Percentiles rank a stretch among this genome's conserved stretches.
phyloP scores from a whole-genome alignment of 345 rosid genomes.

The Balakata baccata region DNA sequence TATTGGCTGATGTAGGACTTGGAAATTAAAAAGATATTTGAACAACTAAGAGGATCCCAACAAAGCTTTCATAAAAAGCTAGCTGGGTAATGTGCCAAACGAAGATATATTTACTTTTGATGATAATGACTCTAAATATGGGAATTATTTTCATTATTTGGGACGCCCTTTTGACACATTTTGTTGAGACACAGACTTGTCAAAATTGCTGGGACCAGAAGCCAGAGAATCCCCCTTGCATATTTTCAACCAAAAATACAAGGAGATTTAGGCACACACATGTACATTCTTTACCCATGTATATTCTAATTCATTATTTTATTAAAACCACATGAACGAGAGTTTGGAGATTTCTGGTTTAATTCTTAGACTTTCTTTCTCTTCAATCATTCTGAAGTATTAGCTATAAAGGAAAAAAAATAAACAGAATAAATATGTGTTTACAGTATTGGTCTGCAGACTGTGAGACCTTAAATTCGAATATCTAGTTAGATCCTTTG shows the following conservation, averaged over 20 bases:
- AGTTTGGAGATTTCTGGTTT: constrained; percentile 18
- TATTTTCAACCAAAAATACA: not conserved
- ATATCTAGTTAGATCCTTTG: too few relatives aligned
- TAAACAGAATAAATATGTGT: too few relatives aligned
- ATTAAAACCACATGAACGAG: not conserved
- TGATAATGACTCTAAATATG: not conserved
- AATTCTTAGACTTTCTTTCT: constrained; percentile 13
- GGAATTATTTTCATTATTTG: not conserved
- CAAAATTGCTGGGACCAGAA: not conserved
- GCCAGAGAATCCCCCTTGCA: not conserved
- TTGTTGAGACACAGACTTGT: not conserved
- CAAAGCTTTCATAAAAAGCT: too few relatives aligned
- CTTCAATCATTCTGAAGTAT: not conserved
- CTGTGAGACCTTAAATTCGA: too few relatives aligned
- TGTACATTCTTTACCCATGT: not conserved
- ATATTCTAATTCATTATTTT: not conserved
- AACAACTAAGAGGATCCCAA: too few relatives aligned
- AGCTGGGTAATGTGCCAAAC: not conserved
- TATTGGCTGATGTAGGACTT: constrained; percentile 11
- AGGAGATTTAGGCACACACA: not conserved
- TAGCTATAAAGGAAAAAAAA: too few relatives aligned
- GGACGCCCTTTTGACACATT: not conserved
- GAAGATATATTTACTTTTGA: not conserved
- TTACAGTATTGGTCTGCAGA: too few relatives aligned
- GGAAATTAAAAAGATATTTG: not conserved